Evolutionary conservation across 805 yeast genomes (phyloP).

Genomic region (Candida saitoana): DNA sequence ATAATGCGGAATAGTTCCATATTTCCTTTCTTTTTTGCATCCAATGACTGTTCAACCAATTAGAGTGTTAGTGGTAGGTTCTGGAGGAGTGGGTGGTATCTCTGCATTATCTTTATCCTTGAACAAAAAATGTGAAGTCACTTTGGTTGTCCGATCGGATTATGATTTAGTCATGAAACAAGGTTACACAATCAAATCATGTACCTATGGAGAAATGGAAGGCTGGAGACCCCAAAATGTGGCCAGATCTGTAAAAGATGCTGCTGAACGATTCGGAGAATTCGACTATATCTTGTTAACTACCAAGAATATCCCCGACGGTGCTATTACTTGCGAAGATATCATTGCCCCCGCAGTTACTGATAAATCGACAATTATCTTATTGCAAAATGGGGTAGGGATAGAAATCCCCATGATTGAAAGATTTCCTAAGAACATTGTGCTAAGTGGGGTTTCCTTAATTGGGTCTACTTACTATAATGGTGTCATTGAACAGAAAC

Average conservation of each 20-base stretch:
- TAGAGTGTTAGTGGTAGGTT: conserved; percentile 61
- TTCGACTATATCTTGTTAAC: conserved; percentile 37
- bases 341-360: conserved; percentile 36
- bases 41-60: conserved; percentile 9
- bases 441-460: conserved; percentile 34
- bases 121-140: conserved; percentile 40
- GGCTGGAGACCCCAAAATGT: conserved; percentile 29
- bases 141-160: conserved; percentile 36
- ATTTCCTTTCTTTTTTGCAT: neutral
- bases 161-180: conserved; percentile 22
- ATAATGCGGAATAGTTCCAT: no score
- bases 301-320: conserved; percentile 37
- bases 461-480: conserved; percentile 32
- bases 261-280: conserved; percentile 18
- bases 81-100: conserved; percentile 85
- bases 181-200: conserved; percentile 32
- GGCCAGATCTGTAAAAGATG: conserved; percentile 26
- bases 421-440: conserved; percentile 29
- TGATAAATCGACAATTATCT: conserved; percentile 20
- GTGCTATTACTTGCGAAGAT: conserved; percentile 36
- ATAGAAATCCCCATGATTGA: conserved; percentile 31
- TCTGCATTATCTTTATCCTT: conserved; percentile 60
- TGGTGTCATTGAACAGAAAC: conserved; percentile 16
- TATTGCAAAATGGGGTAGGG: conserved; percentile 39
- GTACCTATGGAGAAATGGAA: conserved; percentile 27